Evolutionary conservation across 257 asterid genomes (phyloP), one percentile per base, ranked within the genome.

Genomic region (Linaria vulgaris): DNA sequence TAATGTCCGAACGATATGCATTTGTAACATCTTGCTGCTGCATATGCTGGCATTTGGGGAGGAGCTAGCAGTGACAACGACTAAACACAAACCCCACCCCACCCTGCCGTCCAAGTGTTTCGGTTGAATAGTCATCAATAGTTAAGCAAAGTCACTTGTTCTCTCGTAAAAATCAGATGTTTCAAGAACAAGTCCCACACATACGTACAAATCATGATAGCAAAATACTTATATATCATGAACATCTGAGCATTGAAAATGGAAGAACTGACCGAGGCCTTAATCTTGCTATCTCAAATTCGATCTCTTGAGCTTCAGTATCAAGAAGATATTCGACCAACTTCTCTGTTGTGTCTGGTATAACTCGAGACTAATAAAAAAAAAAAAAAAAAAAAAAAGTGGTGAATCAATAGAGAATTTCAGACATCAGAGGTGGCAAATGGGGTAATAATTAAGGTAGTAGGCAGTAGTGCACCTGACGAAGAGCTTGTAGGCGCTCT

Each of bases 261-360:
- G 6, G 34, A 68, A 63, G 17, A 72, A 78, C 84, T 72, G 37
- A 88, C 98, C 90, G 77, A 19, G 90, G 95, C 72, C 96, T 83
- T 74, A 86, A 56, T 77, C 95, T 78, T 59, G 96, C 94, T 67
- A 88, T 85, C 85, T 88, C 98, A 50, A 76, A 85, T 75, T 91
- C 96, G 12, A 91, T 76, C 74, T 88, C 96, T 74, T 72, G 98
- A 37, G 96, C 96, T 78, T 91, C 98, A 12, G 96, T 91, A 69
- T 91, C 96, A 15, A 91, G 92, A 68, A 91, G 83, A 69, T 76
- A 91, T 87, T 91, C 98, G 1, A 91, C 90, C 72, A 88, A 74
- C 66, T 54, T 76, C 21, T 70, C 95, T 12, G 67, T 66, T 59
- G 75, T 69, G 58, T 78, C 88, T 20, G 98, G 98, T 59, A 83